Conservation (phyloP, 805 yeast genomes). For the Sungouiella thailandica region DNA sequence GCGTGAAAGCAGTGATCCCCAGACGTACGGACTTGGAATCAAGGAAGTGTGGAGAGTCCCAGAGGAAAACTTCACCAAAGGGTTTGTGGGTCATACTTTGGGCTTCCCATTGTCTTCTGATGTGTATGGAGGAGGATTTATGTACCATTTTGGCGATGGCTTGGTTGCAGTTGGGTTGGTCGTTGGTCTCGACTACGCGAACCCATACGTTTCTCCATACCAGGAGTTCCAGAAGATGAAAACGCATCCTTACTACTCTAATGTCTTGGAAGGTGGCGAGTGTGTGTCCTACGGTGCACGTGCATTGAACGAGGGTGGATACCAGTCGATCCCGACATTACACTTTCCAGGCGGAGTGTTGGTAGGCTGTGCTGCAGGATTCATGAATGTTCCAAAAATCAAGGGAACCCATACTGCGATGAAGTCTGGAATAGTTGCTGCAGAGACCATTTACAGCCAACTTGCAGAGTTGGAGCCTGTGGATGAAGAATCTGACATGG, state of each 20-base stretch:
- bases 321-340: slow-evolving; percentile 85
- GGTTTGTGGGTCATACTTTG: slow-evolving; percentile 79
- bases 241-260: slow-evolving; percentile 77
- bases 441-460: slow-evolving; percentile 63
- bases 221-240: slow-evolving; percentile 95
- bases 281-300: slow-evolving; percentile 94
- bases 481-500: slow-evolving; percentile 39
- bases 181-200: slow-evolving; percentile 87
- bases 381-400: slow-evolving; percentile 94
- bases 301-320: slow-evolving; percentile 96
- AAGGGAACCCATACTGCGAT: slow-evolving; percentile 98
- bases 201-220: slow-evolving; percentile 94
- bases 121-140: slow-evolving; percentile 95
- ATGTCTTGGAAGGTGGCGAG: slow-evolving; percentile 79
- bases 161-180: slow-evolving; percentile 92
- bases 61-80: slow-evolving; percentile 74
- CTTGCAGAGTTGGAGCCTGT: slow-evolving; percentile 41
- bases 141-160: slow-evolving; percentile 94
- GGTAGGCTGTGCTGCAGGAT: slow-evolving; percentile 95
- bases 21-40: slow-evolving; percentile 93
- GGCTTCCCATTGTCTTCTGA: slow-evolving; percentile 77
- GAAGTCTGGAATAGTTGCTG: slow-evolving; percentile 93
- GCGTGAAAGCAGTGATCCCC: slow-evolving; percentile 61
- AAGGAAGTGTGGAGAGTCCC: slow-evolving; percentile 97
- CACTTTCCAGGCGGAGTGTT: slow-evolving; percentile 94